Evolutionary conservation across 2,329 filamentous ascomycete species (phyloP).

Genomic region (Dactylonectria estremocensis): DNA sequence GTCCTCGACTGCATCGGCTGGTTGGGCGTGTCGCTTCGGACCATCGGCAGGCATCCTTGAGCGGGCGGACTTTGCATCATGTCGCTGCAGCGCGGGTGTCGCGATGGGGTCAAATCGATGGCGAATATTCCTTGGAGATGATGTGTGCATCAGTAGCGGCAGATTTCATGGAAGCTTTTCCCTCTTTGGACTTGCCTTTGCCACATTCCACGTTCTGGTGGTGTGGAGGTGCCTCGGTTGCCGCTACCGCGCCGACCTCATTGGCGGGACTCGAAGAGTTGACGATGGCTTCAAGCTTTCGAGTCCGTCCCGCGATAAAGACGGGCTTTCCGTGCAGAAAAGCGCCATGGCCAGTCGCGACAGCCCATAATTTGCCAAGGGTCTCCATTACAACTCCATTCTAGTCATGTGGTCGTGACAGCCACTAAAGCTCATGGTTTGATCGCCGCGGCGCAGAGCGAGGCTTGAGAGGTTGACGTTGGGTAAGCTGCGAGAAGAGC

Average conservation of each 20-base stretch:
- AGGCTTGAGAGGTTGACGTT: neutral
- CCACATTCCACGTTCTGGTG: conserved; percentile 1
- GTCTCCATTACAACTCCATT: neutral
- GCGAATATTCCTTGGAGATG: conserved; percentile 43
- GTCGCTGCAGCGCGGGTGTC: conserved; percentile 22
- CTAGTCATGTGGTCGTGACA: neutral
- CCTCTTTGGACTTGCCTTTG: conserved; percentile 8
- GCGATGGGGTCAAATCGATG: conserved; percentile 41
- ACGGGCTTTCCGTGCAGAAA: neutral
- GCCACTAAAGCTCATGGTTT: neutral
- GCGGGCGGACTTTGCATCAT: conserved; percentile 28
- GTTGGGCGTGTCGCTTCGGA: conserved; percentile 27
- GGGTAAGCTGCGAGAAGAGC: neutral
- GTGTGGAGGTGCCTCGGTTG: conserved; percentile 23
- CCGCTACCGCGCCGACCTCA: neutral
- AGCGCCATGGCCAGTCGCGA: neutral
- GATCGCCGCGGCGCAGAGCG: neutral
- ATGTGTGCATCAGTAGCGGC: conserved; percentile 34
- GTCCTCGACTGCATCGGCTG: neutral
- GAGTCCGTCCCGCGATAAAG: neutral
- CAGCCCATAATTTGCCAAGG: neutral
- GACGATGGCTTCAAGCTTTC: conserved; percentile 7
- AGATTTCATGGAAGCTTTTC: conserved; percentile 24
- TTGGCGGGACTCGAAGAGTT: conserved; percentile 1
- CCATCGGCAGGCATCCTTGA: conserved; percentile 29